These are phyloP conservation scores for Backusella tarrabulga DNA, from an alignment of 192 early-diverging fungal genomes.

Conservation along the genomic window DNA sequence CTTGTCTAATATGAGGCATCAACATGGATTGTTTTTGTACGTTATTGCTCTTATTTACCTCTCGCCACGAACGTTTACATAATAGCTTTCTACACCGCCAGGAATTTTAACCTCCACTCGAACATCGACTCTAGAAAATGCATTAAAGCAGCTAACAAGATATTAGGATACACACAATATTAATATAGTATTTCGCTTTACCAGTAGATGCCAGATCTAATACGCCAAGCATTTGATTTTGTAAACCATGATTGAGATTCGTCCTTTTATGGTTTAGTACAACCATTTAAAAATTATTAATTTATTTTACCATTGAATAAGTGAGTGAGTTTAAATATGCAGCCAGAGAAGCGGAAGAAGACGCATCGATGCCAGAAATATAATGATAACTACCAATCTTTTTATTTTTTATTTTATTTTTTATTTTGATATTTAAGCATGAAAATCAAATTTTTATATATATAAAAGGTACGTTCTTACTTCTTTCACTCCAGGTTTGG, in stretches of 20 bases:
- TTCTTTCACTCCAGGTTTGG: conserved; percentile 75
- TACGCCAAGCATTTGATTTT: conserved; percentile 61
- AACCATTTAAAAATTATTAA: background rate
- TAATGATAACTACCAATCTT: conserved; percentile 87
- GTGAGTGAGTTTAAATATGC: conserved; percentile 96
- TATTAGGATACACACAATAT: background rate
- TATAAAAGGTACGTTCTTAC: conserved; percentile 36
- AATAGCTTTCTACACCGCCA: conserved; percentile 94
- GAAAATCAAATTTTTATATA: background rate
- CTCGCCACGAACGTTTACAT: conserved; percentile 88
- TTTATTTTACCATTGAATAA: conserved; percentile 70
- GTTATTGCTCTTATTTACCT: conserved; percentile 39
- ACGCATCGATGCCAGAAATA: conserved; percentile 82
- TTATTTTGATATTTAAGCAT: background rate
- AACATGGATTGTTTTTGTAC: background rate
- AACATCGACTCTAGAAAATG: conserved; percentile 95
- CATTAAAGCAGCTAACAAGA: conserved; percentile 86
- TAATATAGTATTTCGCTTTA: conserved; percentile 9
- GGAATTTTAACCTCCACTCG: conserved; percentile 98
- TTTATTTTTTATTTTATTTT: too few species aligned
- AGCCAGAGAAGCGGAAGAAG: conserved; percentile 93
- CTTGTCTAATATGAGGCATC: conserved; percentile 46
- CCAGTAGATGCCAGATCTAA: conserved; percentile 67
- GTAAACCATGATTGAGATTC: conserved; percentile 66
- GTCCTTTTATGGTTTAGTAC: conserved; percentile 41